Percentiles rank a stretch among this genome's conserved stretches.
phyloP scores from a whole-genome alignment of 306 rosid genomes.

The Trichosanthes truncata region DNA sequence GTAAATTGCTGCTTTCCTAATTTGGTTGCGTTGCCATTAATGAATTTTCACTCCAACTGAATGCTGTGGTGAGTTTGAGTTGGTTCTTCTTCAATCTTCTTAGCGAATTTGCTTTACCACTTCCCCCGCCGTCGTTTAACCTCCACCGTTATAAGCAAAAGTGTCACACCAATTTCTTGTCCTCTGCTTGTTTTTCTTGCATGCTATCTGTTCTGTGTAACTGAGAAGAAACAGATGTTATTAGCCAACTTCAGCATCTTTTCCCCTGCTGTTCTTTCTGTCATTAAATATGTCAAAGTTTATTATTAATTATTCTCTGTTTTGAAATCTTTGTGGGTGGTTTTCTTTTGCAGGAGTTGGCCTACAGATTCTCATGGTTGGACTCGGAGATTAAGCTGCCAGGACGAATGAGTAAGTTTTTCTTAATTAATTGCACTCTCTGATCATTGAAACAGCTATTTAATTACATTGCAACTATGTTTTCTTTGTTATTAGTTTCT shows the following conservation, averaged over 20 bases:
- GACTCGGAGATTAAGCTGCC: not conserved
- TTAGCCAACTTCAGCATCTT: not conserved
- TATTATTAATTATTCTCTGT: not conserved
- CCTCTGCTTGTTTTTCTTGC: not conserved
- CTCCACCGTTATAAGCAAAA: not conserved
- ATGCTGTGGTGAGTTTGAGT: constrained; percentile 4
- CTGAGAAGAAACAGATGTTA: not conserved
- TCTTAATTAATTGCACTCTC: not conserved
- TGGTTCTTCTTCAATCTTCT: not conserved
- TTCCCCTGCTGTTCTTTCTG: not conserved
- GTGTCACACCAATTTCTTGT: not conserved
- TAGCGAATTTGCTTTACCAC: not conserved
- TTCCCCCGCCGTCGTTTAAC: not conserved
- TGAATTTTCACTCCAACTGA: not conserved
- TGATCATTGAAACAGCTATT: not conserved
- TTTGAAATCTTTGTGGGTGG: not conserved
- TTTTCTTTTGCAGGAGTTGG: not conserved
- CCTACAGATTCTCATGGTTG: not conserved
- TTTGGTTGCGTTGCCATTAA: not conserved
- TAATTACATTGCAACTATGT: not conserved
- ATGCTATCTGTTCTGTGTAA: not conserved
- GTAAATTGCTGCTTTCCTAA: not conserved
- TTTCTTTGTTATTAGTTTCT: not conserved
- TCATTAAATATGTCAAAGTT: not conserved
- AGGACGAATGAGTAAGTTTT: not conserved